Evolutionary conservation across 2,329 filamentous ascomycete species (phyloP).

Genomic region (Ceratocystis colombiana): DNA sequence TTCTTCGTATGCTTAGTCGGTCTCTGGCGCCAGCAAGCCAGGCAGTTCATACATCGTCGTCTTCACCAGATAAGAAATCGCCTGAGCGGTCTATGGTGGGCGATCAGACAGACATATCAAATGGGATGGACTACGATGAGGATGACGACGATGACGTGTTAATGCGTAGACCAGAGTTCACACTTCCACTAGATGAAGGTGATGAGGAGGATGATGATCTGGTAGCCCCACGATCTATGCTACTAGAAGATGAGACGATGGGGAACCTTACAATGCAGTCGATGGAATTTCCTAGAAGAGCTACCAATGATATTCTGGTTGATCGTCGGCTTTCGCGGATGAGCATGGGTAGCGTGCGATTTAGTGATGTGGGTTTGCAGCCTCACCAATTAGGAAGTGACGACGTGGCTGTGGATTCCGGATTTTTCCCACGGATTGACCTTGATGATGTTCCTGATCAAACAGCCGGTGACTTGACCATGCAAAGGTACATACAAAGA

Average conservation of each 20-base stretch:
- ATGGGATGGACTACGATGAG: constrained; percentile 29
- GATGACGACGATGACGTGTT: constrained; percentile 44
- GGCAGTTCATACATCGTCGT: constrained; percentile 40
- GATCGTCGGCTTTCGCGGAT: constrained; percentile 40
- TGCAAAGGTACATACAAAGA: constrained; percentile 35
- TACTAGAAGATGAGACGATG: constrained; percentile 44
- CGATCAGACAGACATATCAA: constrained; percentile 25
- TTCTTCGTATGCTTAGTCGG: constrained; percentile 45
- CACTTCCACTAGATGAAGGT: constrained; percentile 41
- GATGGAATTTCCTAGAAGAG: constrained; percentile 49
- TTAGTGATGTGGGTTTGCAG: constrained; percentile 43
- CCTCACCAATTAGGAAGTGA: constrained; percentile 33
- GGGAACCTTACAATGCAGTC: constrained; percentile 50
- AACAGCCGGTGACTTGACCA: constrained; percentile 35
- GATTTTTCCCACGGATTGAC: constrained; percentile 43
- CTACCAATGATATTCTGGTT: constrained; percentile 38
- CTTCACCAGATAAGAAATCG: constrained; percentile 30
- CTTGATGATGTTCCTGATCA: constrained; percentile 37
- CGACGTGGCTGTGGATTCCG: constrained; percentile 39
- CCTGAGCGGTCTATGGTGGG: constrained; percentile 27
- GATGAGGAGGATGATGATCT: constrained; percentile 44
- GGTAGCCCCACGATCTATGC: constrained; percentile 44
- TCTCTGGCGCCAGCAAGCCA: constrained; percentile 43
- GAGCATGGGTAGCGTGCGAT: constrained; percentile 44
- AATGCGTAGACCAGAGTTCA: constrained; percentile 45